A percentile compares a stretch with the other conserved stretches of the same genome.
These are phyloP conservation scores for Heliosperma pusillum DNA, from an alignment of 148 eudicot genomes.

Conservation along the genomic window DNA sequence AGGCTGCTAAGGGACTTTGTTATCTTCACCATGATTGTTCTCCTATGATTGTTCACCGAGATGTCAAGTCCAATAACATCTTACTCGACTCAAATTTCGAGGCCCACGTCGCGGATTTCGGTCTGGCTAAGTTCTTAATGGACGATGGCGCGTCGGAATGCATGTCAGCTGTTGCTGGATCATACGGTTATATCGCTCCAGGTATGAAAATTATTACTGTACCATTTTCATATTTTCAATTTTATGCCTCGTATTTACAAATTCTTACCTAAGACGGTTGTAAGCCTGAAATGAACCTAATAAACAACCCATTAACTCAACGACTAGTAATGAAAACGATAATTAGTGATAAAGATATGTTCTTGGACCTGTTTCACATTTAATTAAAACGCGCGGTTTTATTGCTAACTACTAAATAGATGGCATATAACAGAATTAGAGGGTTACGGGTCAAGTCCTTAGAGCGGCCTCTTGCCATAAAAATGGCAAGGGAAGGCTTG, in stretches of 20 bases:
- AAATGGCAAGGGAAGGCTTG: no score
- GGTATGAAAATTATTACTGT: conserved; percentile 58
- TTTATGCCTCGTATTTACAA: neutral
- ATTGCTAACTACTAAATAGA: no score
- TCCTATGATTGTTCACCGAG: conserved; percentile 85
- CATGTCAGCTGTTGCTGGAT: conserved; percentile 94
- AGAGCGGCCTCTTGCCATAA: no score
- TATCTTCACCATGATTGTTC: conserved; percentile 96
- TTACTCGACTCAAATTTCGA: conserved; percentile 66
- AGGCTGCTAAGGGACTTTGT: conserved; percentile 81
- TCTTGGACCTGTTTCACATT: no score
- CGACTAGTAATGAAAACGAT: no score
- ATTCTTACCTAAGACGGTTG: neutral
- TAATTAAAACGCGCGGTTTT: no score
- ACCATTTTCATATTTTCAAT: neutral
- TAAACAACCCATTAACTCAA: no score
- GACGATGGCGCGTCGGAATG: conserved; percentile 74
- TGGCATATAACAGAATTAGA: no score
- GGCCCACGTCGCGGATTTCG: conserved; percentile 96
- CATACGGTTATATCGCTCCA: conserved; percentile 97
- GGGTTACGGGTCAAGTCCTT: no score
- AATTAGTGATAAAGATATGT: no score
- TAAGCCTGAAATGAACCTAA: no score
- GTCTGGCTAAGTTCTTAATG: conserved; percentile 76
- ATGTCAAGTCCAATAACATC: conserved; percentile 89